Base-by-base conservation (phyloP, 371 early-diverging fungal genomes). In the Mucor racemosus region DNA sequence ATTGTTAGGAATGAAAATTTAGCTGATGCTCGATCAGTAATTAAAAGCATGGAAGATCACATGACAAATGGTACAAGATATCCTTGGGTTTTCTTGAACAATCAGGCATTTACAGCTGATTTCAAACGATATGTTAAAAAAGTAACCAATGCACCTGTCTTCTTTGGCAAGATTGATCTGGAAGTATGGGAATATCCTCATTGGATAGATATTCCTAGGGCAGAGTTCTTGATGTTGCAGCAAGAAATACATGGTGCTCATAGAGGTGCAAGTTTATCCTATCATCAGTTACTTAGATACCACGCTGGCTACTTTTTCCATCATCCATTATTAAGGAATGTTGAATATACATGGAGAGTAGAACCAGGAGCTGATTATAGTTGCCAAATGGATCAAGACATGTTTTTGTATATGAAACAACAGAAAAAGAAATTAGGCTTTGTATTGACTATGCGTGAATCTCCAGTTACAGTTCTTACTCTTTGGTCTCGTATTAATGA, bases 321-420 rank as follows among this genome's bases (percentile, higher is more conserved):
- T 67, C 96, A 98, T 70, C 89, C 91, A 35, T 76, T 93, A 4
- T 69, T 96, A 54, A 64, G 79, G 41, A 76, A 91, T 54, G 96
- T 90, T 42, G 92, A 97, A 21, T 98, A 89, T 72, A 95, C 95
- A 68, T 99, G 99, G 99, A 79, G 98, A 2, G 84, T 98, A n/a
- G 99, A 98, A 75, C 97, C 99, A 0, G 93, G 88, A 14, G 92
- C 95, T 26, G 66, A 87, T 62, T 96, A 92, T 72, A 78, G 80
- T 36, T 99, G 98, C 72, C 86, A 94, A 44, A 88, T 98, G 65
- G 85, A 87, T 50, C 86, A 88, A 65, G 98, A 98, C 75, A 94
- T 94, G 11, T 98, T 99, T 78, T 73, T 82, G 64, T 89, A 75
- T 60, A 92, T 95, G 92, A 77, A 85, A 56, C 76, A 90, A 44